Conservation (phyloP, 1,284 basidiomycete genomes). For the Cronartium quercuum region DNA sequence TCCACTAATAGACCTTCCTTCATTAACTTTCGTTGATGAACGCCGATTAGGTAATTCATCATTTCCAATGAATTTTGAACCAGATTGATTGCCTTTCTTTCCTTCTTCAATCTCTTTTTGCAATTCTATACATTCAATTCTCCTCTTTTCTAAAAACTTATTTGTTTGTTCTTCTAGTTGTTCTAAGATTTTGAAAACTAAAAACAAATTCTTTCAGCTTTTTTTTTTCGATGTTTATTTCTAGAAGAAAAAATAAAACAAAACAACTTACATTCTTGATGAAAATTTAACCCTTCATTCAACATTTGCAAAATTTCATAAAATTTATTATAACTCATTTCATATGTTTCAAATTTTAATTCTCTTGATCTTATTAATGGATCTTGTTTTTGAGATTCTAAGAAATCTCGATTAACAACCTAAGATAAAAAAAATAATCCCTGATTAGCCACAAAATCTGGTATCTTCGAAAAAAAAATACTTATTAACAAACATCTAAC, state of each 20-base stretch:
- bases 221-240: background rate
- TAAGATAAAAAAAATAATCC: background rate
- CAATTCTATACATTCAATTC: background rate
- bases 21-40: too few species aligned
- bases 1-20: too few species aligned
- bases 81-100: background rate
- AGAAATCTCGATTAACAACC: conserved; percentile 20
- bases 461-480: background rate
- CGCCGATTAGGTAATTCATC: too few species aligned
- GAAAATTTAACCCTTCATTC: conserved; percentile 22
- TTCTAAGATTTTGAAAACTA: too few species aligned
- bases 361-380: conserved; percentile 25
- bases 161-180: background rate
- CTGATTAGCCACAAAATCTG: background rate
- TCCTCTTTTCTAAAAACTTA: background rate
- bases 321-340: conserved; percentile 17
- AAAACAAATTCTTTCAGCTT: background rate
- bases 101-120: background rate
- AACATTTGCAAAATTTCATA: conserved; percentile 15
- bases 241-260: background rate
- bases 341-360: conserved; percentile 14
- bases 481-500: conserved; percentile 9
- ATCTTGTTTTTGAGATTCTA: conserved; percentile 5
- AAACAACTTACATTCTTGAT: conserved; percentile 24
- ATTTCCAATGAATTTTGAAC: too few species aligned